Conservation (phyloP, 768 basidiomycete species). For the Symmetrospora coprosmae region DNA sequence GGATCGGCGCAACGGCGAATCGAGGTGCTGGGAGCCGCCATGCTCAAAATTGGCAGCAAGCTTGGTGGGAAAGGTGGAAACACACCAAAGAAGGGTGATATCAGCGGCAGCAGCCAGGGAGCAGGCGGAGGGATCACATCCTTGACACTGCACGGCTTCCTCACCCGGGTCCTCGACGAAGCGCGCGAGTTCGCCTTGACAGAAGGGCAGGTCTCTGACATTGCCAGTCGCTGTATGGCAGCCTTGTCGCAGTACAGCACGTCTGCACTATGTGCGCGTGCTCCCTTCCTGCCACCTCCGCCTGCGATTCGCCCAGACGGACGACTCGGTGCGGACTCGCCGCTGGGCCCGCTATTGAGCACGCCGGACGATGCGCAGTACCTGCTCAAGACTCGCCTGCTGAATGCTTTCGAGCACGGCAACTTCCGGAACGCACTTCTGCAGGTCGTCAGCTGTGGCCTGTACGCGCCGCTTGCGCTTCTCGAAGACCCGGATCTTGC, state of each 20-base stretch:
- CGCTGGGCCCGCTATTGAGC: not conserved
- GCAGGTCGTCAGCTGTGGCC: not conserved
- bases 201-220: slow-evolving; percentile 6
- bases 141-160: no score
- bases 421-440: not conserved
- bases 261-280: not conserved
- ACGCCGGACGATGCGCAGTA: not conserved
- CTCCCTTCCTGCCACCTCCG: not conserved
- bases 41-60: no score
- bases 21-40: no score
- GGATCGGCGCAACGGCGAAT: not conserved
- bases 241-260: not conserved
- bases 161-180: not conserved
- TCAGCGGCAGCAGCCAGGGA: no score
- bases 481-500: slow-evolving; percentile 11
- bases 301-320: not conserved
- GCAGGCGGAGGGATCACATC: no score
- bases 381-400: not conserved
- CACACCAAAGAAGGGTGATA: no score
- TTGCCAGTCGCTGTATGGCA: not conserved
- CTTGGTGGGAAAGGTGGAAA: no score
- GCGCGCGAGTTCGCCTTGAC: slow-evolving; percentile 9
- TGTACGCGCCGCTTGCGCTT: not conserved
- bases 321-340: no score
- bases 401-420: slow-evolving; percentile 8